phyloP scores from a whole-genome alignment of 164 flowering plant genomes.

The Magnolia kwangsiensis region DNA sequence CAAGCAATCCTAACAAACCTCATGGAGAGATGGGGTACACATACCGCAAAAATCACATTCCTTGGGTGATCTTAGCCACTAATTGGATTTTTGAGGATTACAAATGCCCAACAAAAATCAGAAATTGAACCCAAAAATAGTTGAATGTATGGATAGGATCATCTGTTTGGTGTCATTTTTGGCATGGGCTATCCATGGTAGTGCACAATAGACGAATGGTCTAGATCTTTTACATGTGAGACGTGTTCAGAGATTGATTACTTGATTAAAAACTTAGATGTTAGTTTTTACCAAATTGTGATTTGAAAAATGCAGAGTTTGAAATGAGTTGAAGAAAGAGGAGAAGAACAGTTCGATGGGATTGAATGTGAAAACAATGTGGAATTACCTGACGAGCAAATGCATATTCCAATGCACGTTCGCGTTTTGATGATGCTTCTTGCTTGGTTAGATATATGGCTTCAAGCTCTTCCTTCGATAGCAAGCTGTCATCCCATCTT shows the following conservation, averaged over 20 bases:
- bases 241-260: not conserved
- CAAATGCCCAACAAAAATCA: no score
- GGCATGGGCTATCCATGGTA: not conserved
- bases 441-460: slow-evolving; percentile 39
- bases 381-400: slow-evolving; percentile 39
- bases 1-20: no score
- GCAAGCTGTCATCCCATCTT: slow-evolving; percentile 52
- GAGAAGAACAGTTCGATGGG: not conserved
- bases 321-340: not conserved
- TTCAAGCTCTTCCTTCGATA: slow-evolving; percentile 48
- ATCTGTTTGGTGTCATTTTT: no score
- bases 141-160: no score
- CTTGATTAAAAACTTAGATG: not conserved
- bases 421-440: slow-evolving; percentile 48
- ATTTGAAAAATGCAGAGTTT: not conserved
- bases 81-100: no score
- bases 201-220: not conserved
- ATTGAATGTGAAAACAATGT: not conserved
- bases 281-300: not conserved
- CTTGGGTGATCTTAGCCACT: no score
- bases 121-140: no score
- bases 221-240: not conserved
- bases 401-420: slow-evolving; percentile 49
- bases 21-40: no score
- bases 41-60: no score